These are phyloP conservation scores for Noccaea bulbosa DNA, from an alignment of 345 rosid species.

Conservation along the genomic window DNA sequence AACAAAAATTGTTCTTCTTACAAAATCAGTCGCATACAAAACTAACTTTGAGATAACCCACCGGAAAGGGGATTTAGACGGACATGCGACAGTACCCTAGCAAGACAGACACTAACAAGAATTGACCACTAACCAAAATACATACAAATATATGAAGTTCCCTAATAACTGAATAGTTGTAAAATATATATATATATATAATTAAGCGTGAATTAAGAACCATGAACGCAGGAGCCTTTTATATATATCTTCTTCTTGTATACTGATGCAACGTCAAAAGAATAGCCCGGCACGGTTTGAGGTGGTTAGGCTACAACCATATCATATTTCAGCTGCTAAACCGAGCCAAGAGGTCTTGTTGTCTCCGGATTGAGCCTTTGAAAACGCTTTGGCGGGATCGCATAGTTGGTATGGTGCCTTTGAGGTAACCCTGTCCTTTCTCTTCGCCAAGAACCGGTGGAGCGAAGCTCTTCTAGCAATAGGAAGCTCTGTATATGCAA, in stretches of 20 bases:
- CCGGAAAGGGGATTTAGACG: conserved; percentile 9
- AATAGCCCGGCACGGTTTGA: conserved; percentile 22
- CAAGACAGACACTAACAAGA: conserved; percentile 26
- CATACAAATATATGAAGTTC: conserved; percentile 41
- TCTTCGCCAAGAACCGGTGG: conserved; percentile 89
- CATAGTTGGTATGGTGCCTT: conserved; percentile 65
- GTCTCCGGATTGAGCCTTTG: conserved; percentile 49
- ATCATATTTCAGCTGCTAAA: conserved; percentile 56
- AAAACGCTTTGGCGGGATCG: conserved; percentile 40
- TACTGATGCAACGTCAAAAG: conserved; percentile 23
- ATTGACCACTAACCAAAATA: conserved; percentile 28
- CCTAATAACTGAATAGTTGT: conserved; percentile 26
- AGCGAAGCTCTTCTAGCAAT: conserved; percentile 94
- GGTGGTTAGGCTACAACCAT: conserved; percentile 25
- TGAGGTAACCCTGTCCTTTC: conserved; percentile 78
- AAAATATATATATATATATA: conserved; percentile 22
- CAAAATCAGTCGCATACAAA: conserved; percentile 22
- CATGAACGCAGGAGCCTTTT: conserved; percentile 22
- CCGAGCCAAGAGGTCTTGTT: conserved; percentile 69
- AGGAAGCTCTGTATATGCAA: conserved; percentile 65
- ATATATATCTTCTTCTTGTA: conserved; percentile 19
- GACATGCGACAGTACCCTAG: conserved; percentile 16
- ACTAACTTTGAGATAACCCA: conserved; percentile 28
- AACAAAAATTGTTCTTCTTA: conserved; percentile 33
- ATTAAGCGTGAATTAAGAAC: conserved; percentile 13